These are phyloP conservation scores for Suhomyces panamericanus DNA, from an alignment of 1,139 yeast species.

Conservation along the genomic window DNA sequence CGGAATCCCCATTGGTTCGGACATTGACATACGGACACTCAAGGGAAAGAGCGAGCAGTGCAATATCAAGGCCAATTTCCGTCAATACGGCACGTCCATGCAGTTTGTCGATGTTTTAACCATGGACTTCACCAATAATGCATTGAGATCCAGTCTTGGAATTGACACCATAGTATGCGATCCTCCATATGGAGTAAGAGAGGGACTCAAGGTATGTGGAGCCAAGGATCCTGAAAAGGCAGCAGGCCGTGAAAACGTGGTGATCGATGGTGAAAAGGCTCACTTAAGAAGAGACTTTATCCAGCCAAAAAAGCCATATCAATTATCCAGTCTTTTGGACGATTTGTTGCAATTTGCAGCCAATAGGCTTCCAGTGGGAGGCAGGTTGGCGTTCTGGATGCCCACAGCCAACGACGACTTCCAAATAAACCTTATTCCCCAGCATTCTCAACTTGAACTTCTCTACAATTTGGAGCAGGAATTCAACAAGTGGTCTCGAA, in stretches of 20 bases:
- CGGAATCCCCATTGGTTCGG: conserved; percentile 81
- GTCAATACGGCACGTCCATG: conserved; percentile 62
- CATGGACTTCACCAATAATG: conserved; percentile 94
- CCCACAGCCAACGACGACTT: conserved; percentile 93
- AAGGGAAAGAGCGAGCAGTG: conserved; percentile 61
- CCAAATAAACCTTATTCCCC: conserved; percentile 72
- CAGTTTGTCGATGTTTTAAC: conserved; percentile 74
- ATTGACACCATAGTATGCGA: conserved; percentile 90
- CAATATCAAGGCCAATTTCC: conserved; percentile 66
- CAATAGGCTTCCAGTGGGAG: conserved; percentile 65
- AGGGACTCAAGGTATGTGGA: conserved; percentile 91
- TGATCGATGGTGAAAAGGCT: conserved; percentile 78
- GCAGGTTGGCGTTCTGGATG: conserved; percentile 95
- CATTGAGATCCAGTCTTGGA: conserved; percentile 60
- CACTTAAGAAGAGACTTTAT: conserved; percentile 78
- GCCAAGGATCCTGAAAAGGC: conserved; percentile 61
- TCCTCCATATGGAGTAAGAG: conserved; percentile 98
- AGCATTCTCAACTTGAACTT: conserved; percentile 70
- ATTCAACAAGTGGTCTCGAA: conserved; percentile 89
- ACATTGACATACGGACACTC: conserved; percentile 83
- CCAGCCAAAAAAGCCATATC: conserved; percentile 91
- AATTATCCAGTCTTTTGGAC: conserved; percentile 69
- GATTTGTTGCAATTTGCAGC: conserved; percentile 78
- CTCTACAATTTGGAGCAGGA: conserved; percentile 79
- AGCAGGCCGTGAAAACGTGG: conserved; percentile 65